Percentiles rank a stretch among this genome's conserved stretches.
These are phyloP conservation scores for Fusarium scirpi DNA, from an alignment of 2,329 filamentous ascomycete genomes.

Conservation along the genomic window DNA sequence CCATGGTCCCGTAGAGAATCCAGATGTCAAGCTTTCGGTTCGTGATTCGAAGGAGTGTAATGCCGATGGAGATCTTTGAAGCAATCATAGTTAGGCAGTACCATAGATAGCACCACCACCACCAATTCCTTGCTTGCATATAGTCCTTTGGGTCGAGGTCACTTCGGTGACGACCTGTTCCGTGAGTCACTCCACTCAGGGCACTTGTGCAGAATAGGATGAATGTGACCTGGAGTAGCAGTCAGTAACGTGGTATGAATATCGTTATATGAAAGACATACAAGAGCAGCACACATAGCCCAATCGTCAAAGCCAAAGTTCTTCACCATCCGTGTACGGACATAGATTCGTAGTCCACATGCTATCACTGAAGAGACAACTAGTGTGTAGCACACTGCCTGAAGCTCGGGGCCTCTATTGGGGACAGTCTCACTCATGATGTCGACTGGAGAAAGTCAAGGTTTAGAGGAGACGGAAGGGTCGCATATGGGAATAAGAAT, in stretches of 20 bases:
- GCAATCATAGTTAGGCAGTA: constrained; percentile 53
- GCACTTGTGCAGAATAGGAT: constrained; percentile 52
- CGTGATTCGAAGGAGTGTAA: constrained; percentile 57
- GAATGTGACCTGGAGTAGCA: constrained; percentile 51
- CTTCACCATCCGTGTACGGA: constrained; percentile 52
- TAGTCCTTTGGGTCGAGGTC: constrained; percentile 49
- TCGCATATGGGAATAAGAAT: constrained; percentile 17
- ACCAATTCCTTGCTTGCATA: constrained; percentile 52
- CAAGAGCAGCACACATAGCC: constrained; percentile 54
- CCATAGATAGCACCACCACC: constrained; percentile 56
- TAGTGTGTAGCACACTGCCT: constrained; percentile 50
- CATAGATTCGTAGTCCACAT: constrained; percentile 51
- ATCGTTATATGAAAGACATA: constrained; percentile 20
- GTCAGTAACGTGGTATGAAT: too few species aligned
- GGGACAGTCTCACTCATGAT: constrained; percentile 44
- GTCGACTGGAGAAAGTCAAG: constrained; percentile 5
- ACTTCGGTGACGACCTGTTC: constrained; percentile 55
- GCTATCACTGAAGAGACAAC: constrained; percentile 46
- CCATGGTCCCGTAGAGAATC: constrained; percentile 54
- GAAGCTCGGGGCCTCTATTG: constrained; percentile 53
- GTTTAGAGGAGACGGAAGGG: background rate
- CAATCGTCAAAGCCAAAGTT: constrained; percentile 56
- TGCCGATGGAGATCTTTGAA: constrained; percentile 58
- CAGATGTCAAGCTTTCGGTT: constrained; percentile 50
- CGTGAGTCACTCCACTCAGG: constrained; percentile 53